phyloP scores from a whole-genome alignment of 2,329 filamentous ascomycete species.

The Monosporascus sp. region DNA sequence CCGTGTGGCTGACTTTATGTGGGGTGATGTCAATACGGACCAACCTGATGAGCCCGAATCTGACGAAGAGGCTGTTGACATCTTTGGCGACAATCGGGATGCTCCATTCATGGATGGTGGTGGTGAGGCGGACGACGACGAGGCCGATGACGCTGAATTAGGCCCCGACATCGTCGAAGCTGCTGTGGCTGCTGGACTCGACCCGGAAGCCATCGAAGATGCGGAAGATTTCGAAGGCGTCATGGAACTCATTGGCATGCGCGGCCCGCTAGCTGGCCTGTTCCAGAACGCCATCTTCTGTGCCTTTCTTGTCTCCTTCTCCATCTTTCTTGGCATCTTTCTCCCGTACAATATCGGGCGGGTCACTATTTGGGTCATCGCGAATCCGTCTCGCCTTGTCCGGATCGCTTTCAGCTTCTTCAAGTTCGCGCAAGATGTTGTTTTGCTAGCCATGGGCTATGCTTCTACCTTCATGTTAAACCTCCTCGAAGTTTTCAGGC shows the following conservation, averaged over 20 bases:
- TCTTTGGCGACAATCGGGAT: slow-evolving; percentile 46
- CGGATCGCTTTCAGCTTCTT: slow-evolving; percentile 66
- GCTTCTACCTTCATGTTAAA: slow-evolving; percentile 40
- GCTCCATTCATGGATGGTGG: slow-evolving; percentile 35
- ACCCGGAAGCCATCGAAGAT: slow-evolving; percentile 73
- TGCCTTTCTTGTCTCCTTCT: slow-evolving; percentile 80
- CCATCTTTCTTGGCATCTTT: slow-evolving; percentile 80
- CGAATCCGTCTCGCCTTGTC: slow-evolving; percentile 73
- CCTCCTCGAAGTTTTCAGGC: slow-evolving; percentile 32
- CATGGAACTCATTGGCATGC: slow-evolving; percentile 93
- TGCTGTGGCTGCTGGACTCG: slow-evolving; percentile 63
- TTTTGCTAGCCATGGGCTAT: slow-evolving; percentile 60
- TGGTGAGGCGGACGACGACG: slow-evolving; percentile 21
- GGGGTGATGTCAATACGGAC: slow-evolving; percentile 47
- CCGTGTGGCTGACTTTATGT: slow-evolving; percentile 56
- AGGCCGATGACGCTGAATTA: slow-evolving; percentile 38
- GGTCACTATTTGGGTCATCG: slow-evolving; percentile 71
- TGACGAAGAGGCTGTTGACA: slow-evolving; percentile 52
- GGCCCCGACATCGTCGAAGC: slow-evolving; percentile 56
- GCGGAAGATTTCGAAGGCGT: slow-evolving; percentile 95
- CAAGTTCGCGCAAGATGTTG: slow-evolving; percentile 74
- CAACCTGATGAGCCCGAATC: slow-evolving; percentile 34
- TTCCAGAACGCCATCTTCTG: slow-evolving; percentile 96
- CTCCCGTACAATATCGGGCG: slow-evolving; percentile 91
- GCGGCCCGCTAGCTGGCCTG: slow-evolving; percentile 81